Conservation (phyloP, 2,329 filamentous ascomycete species). For the Hypoxylon sp. region DNA sequence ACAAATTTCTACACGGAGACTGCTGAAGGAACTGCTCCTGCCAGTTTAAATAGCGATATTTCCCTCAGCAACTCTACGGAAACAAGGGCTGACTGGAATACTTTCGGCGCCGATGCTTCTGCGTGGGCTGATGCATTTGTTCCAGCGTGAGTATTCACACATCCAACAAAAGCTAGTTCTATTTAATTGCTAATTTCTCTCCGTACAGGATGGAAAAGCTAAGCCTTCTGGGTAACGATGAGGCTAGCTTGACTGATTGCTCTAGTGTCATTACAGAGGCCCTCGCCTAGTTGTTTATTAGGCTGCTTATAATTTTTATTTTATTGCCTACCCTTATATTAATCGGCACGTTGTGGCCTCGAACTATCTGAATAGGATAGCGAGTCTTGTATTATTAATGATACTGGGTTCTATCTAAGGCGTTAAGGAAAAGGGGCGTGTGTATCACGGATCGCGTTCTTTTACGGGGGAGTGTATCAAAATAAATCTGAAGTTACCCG, state of each 20-base stretch:
- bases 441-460: background rate
- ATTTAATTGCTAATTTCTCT: conserved; percentile 5
- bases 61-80: conserved; percentile 47
- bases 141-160: conserved; percentile 47
- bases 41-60: conserved; percentile 49
- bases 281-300: conserved; percentile 34
- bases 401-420: conserved; percentile 11
- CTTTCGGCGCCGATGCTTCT: conserved; percentile 43
- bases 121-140: conserved; percentile 50
- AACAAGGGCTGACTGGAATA: conserved; percentile 47
- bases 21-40: conserved; percentile 42
- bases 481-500: too few species aligned
- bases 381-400: conserved; percentile 2
- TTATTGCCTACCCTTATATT: background rate
- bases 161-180: background rate
- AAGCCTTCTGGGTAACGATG: conserved; percentile 48
- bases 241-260: conserved; percentile 47
- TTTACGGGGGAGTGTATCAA: background rate
- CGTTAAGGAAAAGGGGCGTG: conserved; percentile 2
- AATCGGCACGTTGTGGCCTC: background rate
- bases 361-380: background rate
- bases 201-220: conserved; percentile 51
- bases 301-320: background rate
- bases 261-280: conserved; percentile 48
- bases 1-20: conserved; percentile 51